Percentiles rank a stretch among this genome's conserved stretches.
These are phyloP conservation scores for Coemansia sp. DNA, from an alignment of 371 early-diverging fungal species.

Conservation along the genomic window DNA sequence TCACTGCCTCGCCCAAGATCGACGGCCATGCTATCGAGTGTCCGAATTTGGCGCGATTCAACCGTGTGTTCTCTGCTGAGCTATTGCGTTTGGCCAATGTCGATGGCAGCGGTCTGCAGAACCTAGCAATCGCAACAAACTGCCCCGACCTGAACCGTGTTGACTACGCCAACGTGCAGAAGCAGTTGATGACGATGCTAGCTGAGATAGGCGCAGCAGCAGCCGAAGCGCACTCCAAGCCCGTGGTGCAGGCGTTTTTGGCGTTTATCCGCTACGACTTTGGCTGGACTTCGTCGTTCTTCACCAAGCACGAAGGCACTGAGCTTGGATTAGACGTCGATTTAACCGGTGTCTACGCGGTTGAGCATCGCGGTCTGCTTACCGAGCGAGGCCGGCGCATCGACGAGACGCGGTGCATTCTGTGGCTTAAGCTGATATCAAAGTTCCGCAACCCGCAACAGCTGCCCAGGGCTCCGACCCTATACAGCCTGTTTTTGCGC, in stretches of 20 bases:
- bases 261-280: conserved; percentile 65
- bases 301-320: conserved; percentile 51
- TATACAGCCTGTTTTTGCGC: conserved; percentile 70
- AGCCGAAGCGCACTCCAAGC: conserved; percentile 69
- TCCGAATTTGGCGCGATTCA: conserved; percentile 42
- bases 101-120: not conserved
- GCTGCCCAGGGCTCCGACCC: conserved; percentile 65
- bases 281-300: conserved; percentile 52
- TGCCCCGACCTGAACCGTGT: conserved; percentile 58
- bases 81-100: not conserved
- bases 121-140: conserved; percentile 12
- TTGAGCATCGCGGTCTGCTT: conserved; percentile 46
- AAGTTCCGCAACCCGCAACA: conserved; percentile 70
- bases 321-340: conserved; percentile 34
- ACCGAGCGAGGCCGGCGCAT: conserved; percentile 17
- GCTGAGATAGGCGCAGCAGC: conserved; percentile 61
- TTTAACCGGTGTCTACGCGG: conserved; percentile 50
- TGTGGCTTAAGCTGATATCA: conserved; percentile 74
- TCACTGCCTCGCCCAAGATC: conserved; percentile 20
- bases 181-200: conserved; percentile 65
- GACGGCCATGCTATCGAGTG: conserved; percentile 48
- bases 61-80: conserved; percentile 20
- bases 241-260: conserved; percentile 75
- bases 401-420: conserved; percentile 33
- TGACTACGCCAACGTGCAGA: conserved; percentile 77